Evolutionary conservation across 148 eudicot species (phyloP), one percentile per base, ranked within the genome.

Genomic region (Vaccinium macrocarpon): DNA sequence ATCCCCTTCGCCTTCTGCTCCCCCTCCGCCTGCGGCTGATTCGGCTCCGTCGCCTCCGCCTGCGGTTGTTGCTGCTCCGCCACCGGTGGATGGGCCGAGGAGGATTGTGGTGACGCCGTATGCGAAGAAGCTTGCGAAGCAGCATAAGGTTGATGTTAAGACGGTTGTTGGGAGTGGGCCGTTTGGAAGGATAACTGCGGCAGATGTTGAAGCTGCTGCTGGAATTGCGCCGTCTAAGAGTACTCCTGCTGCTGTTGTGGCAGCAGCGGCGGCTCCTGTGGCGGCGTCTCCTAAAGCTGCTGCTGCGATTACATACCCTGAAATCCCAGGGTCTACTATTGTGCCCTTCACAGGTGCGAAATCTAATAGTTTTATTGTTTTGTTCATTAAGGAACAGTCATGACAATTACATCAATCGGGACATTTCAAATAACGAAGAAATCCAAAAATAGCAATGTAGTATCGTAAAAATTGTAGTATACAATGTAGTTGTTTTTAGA

Each of bases 51-150:
- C 87, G 32, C 74, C 52, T 4, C 70, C 70, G 3, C 32, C 59
- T 7, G 68, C 72, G 18, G 77, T 32, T 5, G 6, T 85, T 89
- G 56, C 78, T 89, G 38, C 35, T 90, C 84, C 87, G 91, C n/a
- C 14, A 92, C 95, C 99, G 62, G 88, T 95, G 55, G 96, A 92
- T 27, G 98, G 95, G 61, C 98, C 98, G 49, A 95, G 88, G 90
- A 95, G 98, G 88, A 91, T 97, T 76, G 98, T 97, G 84, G 99
- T 97, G 14, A 93, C 98, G 78, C 99, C 98, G 0, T 95, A 95
- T 53, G 99, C 99, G 57, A 97, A 97, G 95, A 97, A 95, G 75
- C 86, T 97, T 80, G 97, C 94, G 42, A 94, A 93, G 93, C 96
- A 97, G 49, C 90, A 94, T 84, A 91, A 92, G 80, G 91, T 97